These are phyloP conservation scores for Talaromyces trachyspermus DNA, from an alignment of 495 filamentous ascomycete genomes.

Conservation along the genomic window DNA sequence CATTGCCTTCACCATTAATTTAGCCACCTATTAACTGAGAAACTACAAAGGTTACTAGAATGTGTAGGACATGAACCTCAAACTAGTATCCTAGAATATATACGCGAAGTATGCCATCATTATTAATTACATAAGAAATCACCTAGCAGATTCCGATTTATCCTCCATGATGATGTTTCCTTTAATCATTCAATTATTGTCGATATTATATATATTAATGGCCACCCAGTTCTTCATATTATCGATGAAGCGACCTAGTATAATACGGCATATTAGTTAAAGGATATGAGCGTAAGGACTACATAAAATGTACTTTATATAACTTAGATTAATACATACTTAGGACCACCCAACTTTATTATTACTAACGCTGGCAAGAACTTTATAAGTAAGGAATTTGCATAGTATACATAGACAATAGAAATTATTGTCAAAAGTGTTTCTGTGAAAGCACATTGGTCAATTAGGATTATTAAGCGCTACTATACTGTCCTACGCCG, in stretches of 20 bases:
- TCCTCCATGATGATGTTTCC: background rate
- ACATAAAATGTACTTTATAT: slow-evolving; percentile 13
- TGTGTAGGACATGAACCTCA: too few relatives aligned
- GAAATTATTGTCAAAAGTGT: slow-evolving; percentile 9
- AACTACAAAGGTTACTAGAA: too few relatives aligned
- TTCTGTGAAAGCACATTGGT: slow-evolving; percentile 15
- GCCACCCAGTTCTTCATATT: background rate
- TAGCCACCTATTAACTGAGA: too few relatives aligned
- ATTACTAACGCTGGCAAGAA: slow-evolving; percentile 16
- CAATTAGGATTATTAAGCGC: slow-evolving; percentile 16
- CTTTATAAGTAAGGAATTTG: slow-evolving; percentile 18
- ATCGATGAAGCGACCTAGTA: slow-evolving; percentile 1
- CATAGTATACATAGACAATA: slow-evolving; percentile 6
- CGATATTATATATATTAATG: slow-evolving; percentile 2
- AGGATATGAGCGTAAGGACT: slow-evolving; percentile 5
- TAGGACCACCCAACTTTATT: slow-evolving; percentile 16
- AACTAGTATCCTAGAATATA: too few relatives aligned
- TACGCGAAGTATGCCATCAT: too few relatives aligned
- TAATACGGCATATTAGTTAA: slow-evolving; percentile 3
- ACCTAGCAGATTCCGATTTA: background rate
- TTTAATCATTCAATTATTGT: slow-evolving; percentile 1
- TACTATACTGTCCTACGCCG: slow-evolving; percentile 11
- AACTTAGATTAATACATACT: slow-evolving; percentile 22
- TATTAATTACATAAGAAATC: background rate
- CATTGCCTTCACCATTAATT: too few relatives aligned